Percentiles rank a stretch among this genome's conserved stretches.
Evolutionary conservation across 306 rosid species (phyloP).

Genomic region (Arachis stenosperma): DNA sequence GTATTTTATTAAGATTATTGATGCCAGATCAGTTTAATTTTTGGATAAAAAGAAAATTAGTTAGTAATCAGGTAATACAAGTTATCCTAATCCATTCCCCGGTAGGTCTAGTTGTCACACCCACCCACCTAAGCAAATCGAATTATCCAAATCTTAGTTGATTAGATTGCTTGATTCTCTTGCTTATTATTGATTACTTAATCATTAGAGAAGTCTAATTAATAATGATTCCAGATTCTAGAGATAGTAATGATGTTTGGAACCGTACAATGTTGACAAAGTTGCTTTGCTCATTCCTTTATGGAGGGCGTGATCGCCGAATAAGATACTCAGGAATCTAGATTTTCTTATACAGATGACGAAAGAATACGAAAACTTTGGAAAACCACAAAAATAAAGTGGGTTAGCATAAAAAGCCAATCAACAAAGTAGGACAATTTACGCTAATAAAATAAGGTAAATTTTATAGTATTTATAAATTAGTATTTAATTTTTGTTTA

Average conservation of each 20-base stretch:
- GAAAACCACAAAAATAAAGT: background rate
- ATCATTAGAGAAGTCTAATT: conserved; percentile 9
- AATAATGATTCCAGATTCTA: background rate
- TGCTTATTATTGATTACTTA: conserved; percentile 8
- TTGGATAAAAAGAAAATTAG: too few relatives aligned
- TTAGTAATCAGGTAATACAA: background rate
- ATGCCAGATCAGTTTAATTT: too few relatives aligned
- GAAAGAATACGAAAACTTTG: background rate
- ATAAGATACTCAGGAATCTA: conserved; percentile 6
- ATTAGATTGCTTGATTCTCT: background rate
- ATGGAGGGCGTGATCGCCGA: conserved; percentile 1
- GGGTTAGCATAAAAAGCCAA: background rate
- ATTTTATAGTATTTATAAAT: too few relatives aligned
- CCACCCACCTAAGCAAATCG: conserved; percentile 3
- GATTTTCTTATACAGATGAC: background rate
- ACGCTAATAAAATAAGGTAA: too few relatives aligned
- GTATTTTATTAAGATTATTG: too few relatives aligned
- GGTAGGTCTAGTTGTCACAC: background rate
- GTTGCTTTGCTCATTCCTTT: conserved; percentile 20
- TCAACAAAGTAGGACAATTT: background rate
- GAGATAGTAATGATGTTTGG: conserved; percentile 1
- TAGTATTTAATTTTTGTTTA: too few relatives aligned
- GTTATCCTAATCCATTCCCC: conserved; percentile 20
- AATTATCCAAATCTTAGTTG: conserved; percentile 11
- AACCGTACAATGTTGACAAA: conserved; percentile 17